Conservation (phyloP, 164 flowering plant genomes). For the Umbellularia californica region DNA sequence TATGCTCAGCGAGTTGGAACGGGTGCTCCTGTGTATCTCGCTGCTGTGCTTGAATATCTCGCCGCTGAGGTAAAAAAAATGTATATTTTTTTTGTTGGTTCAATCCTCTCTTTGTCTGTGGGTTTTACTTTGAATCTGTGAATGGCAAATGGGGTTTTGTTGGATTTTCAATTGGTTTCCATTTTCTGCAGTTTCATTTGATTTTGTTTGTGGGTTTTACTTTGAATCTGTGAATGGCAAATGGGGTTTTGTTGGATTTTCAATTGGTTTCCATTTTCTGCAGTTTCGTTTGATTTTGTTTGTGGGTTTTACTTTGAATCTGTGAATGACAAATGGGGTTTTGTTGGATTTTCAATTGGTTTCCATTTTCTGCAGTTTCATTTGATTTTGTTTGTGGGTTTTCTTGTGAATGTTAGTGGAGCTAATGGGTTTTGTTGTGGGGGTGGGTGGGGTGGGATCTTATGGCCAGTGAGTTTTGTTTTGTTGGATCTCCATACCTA, state of each 20-base stretch:
- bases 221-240: too few species aligned
- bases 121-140: background rate
- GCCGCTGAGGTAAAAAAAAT: slow-evolving; percentile 50
- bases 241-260: too few species aligned
- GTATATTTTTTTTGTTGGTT: background rate
- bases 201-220: background rate
- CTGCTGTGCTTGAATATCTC: slow-evolving; percentile 62
- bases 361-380: too few species aligned
- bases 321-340: too few species aligned
- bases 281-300: too few species aligned
- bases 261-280: too few species aligned
- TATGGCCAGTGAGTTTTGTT: background rate
- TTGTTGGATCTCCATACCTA: background rate
- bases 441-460: too few species aligned
- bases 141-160: too few species aligned
- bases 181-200: too few species aligned
- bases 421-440: background rate
- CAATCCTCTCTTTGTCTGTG: background rate
- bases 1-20: slow-evolving; percentile 51
- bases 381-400: too few species aligned
- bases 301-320: background rate
- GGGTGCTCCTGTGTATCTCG: slow-evolving; percentile 70
- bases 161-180: too few species aligned
- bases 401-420: background rate
- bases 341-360: too few species aligned